Evolutionary conservation across 2,329 filamentous ascomycete genomes (phyloP), one percentile per base, ranked within the genome.

Genomic region (Xylariaceae sp.): DNA sequence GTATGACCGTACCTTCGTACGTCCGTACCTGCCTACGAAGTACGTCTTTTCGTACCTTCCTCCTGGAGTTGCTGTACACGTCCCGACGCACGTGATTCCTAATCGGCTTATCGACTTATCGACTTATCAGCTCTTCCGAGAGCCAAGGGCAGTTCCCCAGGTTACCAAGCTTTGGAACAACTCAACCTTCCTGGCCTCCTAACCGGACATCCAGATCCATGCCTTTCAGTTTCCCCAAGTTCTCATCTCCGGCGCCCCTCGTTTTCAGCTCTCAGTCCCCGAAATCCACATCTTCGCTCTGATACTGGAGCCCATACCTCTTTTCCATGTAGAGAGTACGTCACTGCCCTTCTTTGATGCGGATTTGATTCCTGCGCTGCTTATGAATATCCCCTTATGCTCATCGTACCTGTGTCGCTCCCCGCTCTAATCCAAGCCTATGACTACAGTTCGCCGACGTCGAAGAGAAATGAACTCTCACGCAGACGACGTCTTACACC

Each of bases 401-500:
- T 13, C 46, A 50, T 26, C 29, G 41, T 26, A 26, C 29, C 26
- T 32, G 16, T 19, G 16, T 41, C 34, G 29, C 34, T 40, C 12
- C 8, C 19, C 44, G 26, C 46, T 46, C 59, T 65, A 51, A 65
- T 48, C 7, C 8, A 19, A 21, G 50, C 8, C 12, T 19, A 13
- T 51, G 30, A 13, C 43, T 59, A 8, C 16, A 62, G 58, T 53
- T 54, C 47, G 55, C 57, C 51, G 40, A 15, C 39, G 39, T 47
- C 47, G 42, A 61, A 53, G 56, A 59, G 63, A 58, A 56, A 69
- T 69, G 67, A 69, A 69, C 59, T 62, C 64, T 49, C 67, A 68
- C 57, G 59, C 72, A 61, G 76, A 78, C 61, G 74, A 75, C 61
- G 72, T 73, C 62, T 72, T 75, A 60, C 73, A 84, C 58, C 79